Percentiles rank a stretch among this genome's conserved stretches.
Evolutionary conservation across 768 basidiomycete species (phyloP).

Genomic region (Tremella yokohamensis): DNA sequence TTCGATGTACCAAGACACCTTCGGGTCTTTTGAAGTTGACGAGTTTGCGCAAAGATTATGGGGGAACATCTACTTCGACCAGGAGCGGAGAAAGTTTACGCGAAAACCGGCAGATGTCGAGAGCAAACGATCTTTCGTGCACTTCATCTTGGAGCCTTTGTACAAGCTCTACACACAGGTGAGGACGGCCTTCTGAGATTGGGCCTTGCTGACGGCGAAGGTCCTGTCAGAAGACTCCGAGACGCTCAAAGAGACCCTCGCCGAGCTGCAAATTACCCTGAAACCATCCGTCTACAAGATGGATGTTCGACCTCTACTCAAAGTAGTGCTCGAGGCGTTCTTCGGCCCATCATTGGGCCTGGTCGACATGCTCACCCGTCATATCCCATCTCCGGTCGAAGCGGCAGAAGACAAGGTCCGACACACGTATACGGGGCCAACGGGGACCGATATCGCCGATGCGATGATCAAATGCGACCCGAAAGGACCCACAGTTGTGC

Average conservation of each 20-base stretch:
- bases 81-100: conserved; percentile 79
- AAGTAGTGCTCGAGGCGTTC: conserved; percentile 90
- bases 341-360: conserved; percentile 86
- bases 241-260: conserved; percentile 73
- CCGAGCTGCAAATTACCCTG: conserved; percentile 71
- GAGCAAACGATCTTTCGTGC: conserved; percentile 77
- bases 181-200: conserved; percentile 13
- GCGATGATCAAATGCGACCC: conserved; percentile 80
- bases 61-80: conserved; percentile 96
- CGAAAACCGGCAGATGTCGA: conserved; percentile 78
- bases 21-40: conserved; percentile 71
- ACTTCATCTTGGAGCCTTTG: conserved; percentile 91
- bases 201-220: conserved; percentile 49
- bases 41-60: conserved; percentile 87
- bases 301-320: conserved; percentile 91
- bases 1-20: conserved; percentile 91
- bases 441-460: conserved; percentile 70
- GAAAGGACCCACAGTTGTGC: conserved; percentile 84
- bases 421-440: conserved; percentile 81
- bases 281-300: conserved; percentile 97
- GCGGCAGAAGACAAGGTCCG: conserved; percentile 56
- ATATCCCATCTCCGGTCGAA: conserved; percentile 67
- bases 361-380: conserved; percentile 84
- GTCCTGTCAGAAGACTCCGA: conserved; percentile 92
- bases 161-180: conserved; percentile 88